Evolutionary conservation across 2,329 filamentous ascomycete species (phyloP).

Genomic region (Colletotrichum horii): DNA sequence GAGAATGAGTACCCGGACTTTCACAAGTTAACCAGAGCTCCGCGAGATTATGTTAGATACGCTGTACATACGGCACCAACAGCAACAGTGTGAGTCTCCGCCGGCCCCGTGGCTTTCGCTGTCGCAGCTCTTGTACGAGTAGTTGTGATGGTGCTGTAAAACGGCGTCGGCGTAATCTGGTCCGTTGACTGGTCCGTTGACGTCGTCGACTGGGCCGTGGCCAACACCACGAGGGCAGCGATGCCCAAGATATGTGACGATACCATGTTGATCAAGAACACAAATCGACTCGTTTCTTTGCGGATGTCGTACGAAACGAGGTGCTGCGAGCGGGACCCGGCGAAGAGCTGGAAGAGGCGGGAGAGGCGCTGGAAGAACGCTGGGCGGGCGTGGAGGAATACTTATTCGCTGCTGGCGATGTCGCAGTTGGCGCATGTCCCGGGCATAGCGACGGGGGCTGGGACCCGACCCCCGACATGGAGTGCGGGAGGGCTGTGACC

Average conservation of each 20-base stretch:
- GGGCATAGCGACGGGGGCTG: not conserved
- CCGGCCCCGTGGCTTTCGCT: not conserved
- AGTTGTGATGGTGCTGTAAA: not conserved
- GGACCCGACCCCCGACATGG: slow-evolving; percentile 1
- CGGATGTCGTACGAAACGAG: not conserved
- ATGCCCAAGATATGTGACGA: not conserved
- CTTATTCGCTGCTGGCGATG: not conserved
- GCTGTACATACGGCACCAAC: slow-evolving; percentile 14
- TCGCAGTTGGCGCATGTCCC: not conserved
- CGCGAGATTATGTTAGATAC: not conserved
- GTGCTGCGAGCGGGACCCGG: not conserved
- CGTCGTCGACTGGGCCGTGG: not conserved
- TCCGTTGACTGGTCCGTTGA: not conserved
- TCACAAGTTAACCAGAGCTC: not conserved
- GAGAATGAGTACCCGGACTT: slow-evolving; percentile 36
- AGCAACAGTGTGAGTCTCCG: slow-evolving; percentile 15
- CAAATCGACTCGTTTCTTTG: not conserved
- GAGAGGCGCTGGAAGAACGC: not conserved
- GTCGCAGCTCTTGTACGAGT: not conserved
- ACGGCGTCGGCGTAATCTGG: not conserved
- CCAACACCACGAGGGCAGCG: not conserved
- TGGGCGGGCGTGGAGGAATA: not conserved
- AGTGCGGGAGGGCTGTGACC: not conserved
- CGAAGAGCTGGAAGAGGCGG: not conserved
- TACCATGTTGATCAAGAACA: not conserved